Evolutionary conservation across 1,284 basidiomycete species (phyloP), one percentile per base, ranked within the genome.

Genomic region (Phlebopus sp.): DNA sequence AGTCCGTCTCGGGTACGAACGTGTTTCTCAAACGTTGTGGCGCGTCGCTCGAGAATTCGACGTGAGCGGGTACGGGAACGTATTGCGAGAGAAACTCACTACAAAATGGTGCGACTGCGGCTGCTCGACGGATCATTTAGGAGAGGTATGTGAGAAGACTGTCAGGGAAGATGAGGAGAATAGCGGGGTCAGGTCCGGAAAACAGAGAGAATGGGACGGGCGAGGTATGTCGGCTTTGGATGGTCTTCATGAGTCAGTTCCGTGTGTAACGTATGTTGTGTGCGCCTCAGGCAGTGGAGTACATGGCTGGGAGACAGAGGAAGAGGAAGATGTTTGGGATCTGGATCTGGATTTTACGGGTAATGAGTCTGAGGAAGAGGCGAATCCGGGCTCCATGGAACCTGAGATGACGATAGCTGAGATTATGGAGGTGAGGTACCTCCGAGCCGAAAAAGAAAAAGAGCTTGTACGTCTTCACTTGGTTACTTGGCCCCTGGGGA

Each of bases 61-160:
- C 55, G 79, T 84, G 2, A 72, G 79, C 30, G 84, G 84, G 8
- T 86, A 85, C 54, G 84, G 84, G 1, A 67, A 72, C n/a, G 76
- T 84, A 9, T 64, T 86, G 29, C 69, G 82, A 21, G 84, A 86
- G 55, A 86, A 86, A 62, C 62, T 86, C 42, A 81, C 77, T 9
- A 74, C 69, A 3, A 86, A 86, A 55, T 86, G 84, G 84, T 86
- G 84, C 58, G 82, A 85, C 50, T 86, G 84, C 63, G 84, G 84
- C 2, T 86, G 84, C 60, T 85, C 82, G 43, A 86, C 82, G 27
- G 84, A 86, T 60, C 83, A 86, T 57, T 67, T 86, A 13, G 80
- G 82, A 1, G 83, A 86, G 60, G 83, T 86, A 11, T 86, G 84
- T 54, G 84, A 86, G 66, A 72, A 73, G 50, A 83, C 82, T 6